Evolutionary conservation across 2,329 filamentous ascomycete genomes (phyloP).

Genomic region (Graphilbum fragrans): DNA sequence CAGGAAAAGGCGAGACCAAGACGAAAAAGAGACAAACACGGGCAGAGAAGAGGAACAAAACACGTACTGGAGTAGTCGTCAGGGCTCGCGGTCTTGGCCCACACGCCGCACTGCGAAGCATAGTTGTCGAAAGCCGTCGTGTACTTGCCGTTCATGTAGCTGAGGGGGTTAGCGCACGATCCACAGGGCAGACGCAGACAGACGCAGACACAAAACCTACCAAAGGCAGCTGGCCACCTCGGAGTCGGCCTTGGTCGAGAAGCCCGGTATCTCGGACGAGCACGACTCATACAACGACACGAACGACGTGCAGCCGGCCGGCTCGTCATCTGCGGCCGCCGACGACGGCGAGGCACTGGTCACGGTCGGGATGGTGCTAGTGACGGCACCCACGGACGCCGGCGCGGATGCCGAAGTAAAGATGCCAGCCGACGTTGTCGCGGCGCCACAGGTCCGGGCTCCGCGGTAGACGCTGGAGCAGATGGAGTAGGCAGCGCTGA

Average conservation of each 20-base stretch:
- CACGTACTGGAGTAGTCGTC: constrained; percentile 9
- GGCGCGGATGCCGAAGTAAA: neutral
- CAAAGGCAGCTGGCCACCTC: constrained; percentile 15
- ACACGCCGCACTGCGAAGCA: constrained; percentile 11
- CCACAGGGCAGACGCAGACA: neutral
- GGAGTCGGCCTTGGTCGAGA: constrained; percentile 4
- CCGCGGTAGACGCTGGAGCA: constrained; percentile 1
- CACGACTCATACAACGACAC: constrained; percentile 12
- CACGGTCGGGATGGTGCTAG: constrained; percentile 1
- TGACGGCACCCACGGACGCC: neutral
- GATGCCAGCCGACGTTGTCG: neutral
- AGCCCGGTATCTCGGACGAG: constrained; percentile 3
- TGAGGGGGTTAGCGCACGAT: neutral
- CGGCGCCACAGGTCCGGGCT: constrained; percentile 6
- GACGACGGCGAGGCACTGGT: neutral
- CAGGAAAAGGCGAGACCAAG: neutral
- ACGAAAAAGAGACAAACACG: neutral
- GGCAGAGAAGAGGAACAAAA: neutral
- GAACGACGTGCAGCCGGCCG: constrained; percentile 14
- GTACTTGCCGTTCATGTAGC: constrained; percentile 9
- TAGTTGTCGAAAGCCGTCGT: constrained; percentile 15
- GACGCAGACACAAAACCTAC: constrained; percentile 3
- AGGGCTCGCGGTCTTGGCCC: constrained; percentile 9
- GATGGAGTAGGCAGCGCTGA: constrained; percentile 3
- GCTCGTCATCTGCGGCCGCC: neutral